Evolutionary conservation across 805 yeast species (phyloP).

Genomic region (Wickerhamiella sergipiensis): DNA sequence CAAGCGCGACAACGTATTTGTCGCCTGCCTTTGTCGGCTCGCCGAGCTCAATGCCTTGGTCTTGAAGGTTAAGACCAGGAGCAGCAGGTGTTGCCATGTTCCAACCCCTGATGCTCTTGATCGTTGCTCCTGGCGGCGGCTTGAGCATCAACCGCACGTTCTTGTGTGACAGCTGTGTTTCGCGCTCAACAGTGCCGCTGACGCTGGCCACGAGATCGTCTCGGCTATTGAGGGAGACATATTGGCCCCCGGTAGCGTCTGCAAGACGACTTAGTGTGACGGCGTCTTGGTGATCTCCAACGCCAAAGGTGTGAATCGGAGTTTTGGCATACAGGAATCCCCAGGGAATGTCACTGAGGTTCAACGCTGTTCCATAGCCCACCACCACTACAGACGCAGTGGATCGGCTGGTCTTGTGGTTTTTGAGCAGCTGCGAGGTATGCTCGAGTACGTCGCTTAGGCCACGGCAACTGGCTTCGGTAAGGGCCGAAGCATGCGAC

Average conservation of each 20-base stretch:
- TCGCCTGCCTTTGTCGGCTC: neutral
- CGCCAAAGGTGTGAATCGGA: constrained; percentile 2
- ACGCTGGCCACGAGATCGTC: neutral
- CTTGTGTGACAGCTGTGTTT: neutral
- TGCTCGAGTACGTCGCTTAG: neutral
- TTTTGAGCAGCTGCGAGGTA: neutral
- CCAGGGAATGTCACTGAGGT: neutral
- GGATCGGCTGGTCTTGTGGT: neutral
- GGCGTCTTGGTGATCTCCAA: neutral
- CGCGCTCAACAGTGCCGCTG: neutral
- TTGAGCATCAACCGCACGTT: neutral
- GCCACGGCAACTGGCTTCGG: neutral
- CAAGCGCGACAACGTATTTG: neutral
- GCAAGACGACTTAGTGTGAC: constrained; percentile 3
- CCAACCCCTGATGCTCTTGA: neutral
- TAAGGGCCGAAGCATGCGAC: no score
- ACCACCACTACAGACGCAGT: constrained; percentile 5
- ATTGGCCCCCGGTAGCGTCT: constrained; percentile 3
- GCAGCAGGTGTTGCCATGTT: neutral
- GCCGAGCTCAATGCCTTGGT: neutral
- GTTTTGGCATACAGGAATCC: neutral
- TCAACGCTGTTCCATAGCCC: neutral
- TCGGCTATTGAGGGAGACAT: neutral
- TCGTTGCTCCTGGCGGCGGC: neutral
- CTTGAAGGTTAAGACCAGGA: neutral